These are phyloP conservation scores for Pilaira anomala DNA, from an alignment of 192 early-diverging fungal species.

Conservation along the genomic window DNA sequence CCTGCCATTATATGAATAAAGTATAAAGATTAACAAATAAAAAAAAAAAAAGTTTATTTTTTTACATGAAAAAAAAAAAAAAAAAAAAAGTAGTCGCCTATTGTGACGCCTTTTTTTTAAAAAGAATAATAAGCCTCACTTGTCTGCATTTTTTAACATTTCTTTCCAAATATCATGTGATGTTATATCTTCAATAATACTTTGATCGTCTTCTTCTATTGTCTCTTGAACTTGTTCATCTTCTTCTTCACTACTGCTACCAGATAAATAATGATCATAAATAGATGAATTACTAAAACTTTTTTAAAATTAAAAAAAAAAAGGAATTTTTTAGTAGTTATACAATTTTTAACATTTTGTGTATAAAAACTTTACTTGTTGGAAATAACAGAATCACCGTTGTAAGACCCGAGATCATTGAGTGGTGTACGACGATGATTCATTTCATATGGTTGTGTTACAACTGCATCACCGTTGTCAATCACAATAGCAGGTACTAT, in stretches of 20 bases:
- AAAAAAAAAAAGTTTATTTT: neutral
- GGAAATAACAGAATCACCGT: too few relatives aligned
- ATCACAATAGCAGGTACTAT: slow-evolving; percentile 29
- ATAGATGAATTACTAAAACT: neutral
- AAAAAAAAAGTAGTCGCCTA: slow-evolving; percentile 10
- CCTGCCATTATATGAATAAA: neutral
- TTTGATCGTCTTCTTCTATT: neutral
- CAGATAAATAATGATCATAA: neutral
- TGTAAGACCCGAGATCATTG: too few relatives aligned
- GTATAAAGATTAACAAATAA: neutral
- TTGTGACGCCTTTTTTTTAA: slow-evolving; percentile 5
- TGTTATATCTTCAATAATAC: neutral
- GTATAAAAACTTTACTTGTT: too few relatives aligned
- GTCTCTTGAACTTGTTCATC: neutral
- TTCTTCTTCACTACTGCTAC: neutral
- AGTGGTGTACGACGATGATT: too few relatives aligned
- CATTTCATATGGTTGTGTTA: too few relatives aligned
- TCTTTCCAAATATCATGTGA: neutral
- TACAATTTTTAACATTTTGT: too few relatives aligned
- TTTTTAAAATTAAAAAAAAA: too few relatives aligned
- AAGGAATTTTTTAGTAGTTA: too few relatives aligned
- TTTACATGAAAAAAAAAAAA: neutral
- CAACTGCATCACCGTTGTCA: slow-evolving; percentile 7
- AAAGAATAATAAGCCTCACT: too few relatives aligned
- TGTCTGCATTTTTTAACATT: too few relatives aligned